These are phyloP conservation scores for Acer negundo DNA, from an alignment of 345 rosid genomes.

Conservation along the genomic window DNA sequence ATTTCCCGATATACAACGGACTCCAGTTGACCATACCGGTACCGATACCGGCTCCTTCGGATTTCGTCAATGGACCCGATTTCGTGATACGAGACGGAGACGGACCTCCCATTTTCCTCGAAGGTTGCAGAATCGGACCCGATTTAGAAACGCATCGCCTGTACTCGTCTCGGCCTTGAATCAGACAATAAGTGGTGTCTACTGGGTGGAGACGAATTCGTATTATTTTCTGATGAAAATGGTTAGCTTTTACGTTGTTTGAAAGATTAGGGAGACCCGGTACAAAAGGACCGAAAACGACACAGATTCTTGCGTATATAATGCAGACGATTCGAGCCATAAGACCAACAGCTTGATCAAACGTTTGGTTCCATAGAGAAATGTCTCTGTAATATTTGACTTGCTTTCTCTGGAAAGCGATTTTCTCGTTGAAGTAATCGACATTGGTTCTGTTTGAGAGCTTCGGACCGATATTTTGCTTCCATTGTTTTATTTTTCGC, in stretches of 20 bases:
- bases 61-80: conserved; percentile 9
- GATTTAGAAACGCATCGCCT: conserved; percentile 18
- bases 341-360: conserved; percentile 35
- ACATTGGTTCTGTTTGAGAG: conserved; percentile 18
- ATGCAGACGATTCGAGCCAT: conserved; percentile 33
- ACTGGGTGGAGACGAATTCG: conserved; percentile 27
- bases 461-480: conserved; percentile 9
- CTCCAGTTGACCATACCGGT: background rate
- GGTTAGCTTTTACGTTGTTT: background rate
- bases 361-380: conserved; percentile 49
- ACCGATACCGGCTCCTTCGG: background rate
- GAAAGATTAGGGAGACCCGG: conserved; percentile 27
- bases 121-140: conserved; percentile 27
- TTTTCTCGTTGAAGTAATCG: conserved; percentile 34
- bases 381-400: conserved; percentile 32
- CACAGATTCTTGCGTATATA: conserved; percentile 38
- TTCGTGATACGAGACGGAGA: background rate
- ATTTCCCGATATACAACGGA: background rate
- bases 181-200: conserved; percentile 16
- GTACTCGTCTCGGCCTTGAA: conserved; percentile 3
- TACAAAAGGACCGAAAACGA: conserved; percentile 33
- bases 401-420: conserved; percentile 33
- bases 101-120: background rate
- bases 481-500: conserved; percentile 35
- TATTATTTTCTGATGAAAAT: background rate